These are phyloP conservation scores for Aristolochia fimbriata DNA, from an alignment of 164 flowering plant genomes.

Conservation along the genomic window DNA sequence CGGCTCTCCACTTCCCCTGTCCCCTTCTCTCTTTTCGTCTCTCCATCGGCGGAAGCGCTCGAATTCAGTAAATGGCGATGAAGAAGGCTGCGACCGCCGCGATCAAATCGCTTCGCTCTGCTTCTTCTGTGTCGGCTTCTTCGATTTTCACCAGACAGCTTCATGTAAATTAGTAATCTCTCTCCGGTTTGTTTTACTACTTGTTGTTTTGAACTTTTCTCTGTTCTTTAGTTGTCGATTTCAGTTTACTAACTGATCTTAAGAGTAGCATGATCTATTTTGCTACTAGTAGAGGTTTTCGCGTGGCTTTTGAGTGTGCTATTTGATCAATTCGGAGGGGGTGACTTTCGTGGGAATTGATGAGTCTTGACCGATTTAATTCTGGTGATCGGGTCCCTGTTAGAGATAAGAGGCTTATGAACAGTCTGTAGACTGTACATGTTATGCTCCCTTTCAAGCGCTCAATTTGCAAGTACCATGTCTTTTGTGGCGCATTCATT, in stretches of 20 bases:
- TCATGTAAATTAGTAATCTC: constrained; percentile 28
- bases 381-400: too few relatives aligned
- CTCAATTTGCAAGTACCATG: too few relatives aligned
- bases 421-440: too few relatives aligned
- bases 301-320: too few relatives aligned
- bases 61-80: constrained; percentile 40
- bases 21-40: neutral
- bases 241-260: neutral
- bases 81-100: constrained; percentile 39
- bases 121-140: constrained; percentile 15
- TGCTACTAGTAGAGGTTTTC: too few relatives aligned
- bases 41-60: neutral
- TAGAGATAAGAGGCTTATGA: too few relatives aligned
- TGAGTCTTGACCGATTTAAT: too few relatives aligned
- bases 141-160: constrained; percentile 25
- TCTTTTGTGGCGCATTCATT: too few relatives aligned
- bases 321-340: too few relatives aligned
- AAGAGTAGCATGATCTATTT: too few relatives aligned
- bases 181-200: neutral
- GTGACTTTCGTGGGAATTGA: too few relatives aligned
- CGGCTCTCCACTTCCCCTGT: neutral
- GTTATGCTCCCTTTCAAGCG: too few relatives aligned
- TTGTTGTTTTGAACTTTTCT: neutral
- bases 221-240: neutral
- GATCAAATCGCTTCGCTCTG: constrained; percentile 15